A percentile compares a stretch with the other conserved stretches of the same genome.
phyloP scores from a whole-genome alignment of 140 eudicot genomes.

The Stevia rebaudiana region DNA sequence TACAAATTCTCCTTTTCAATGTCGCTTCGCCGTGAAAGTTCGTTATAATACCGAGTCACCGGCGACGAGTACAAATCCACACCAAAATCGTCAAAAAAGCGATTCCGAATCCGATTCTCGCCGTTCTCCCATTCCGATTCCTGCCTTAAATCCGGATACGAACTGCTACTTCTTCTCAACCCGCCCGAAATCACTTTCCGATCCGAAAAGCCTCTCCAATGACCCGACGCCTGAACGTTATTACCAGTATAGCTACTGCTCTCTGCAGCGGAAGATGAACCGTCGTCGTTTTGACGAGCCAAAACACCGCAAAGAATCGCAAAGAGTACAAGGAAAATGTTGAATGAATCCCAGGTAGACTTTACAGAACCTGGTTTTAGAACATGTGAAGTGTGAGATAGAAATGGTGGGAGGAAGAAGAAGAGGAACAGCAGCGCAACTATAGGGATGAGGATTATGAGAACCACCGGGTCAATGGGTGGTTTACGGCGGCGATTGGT shows the following conservation, averaged over 20 bases:
- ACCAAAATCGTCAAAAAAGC: slow-evolving; percentile 58
- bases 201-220: slow-evolving; percentile 19
- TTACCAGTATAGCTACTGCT: not conserved
- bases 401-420: slow-evolving; percentile 48
- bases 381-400: slow-evolving; percentile 40
- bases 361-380: slow-evolving; percentile 47
- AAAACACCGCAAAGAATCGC: slow-evolving; percentile 79
- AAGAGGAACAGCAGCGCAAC: slow-evolving; percentile 31
- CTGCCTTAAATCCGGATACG: slow-evolving; percentile 68
- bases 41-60: slow-evolving; percentile 1
- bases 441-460: slow-evolving; percentile 53
- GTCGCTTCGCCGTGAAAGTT: slow-evolving; percentile 20
- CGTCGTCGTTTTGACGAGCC: slow-evolving; percentile 55
- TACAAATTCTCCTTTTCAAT: slow-evolving; percentile 19
- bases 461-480: slow-evolving; percentile 48
- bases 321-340: slow-evolving; percentile 48
- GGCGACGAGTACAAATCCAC: slow-evolving; percentile 24
- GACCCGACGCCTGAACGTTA: slow-evolving; percentile 13
- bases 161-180: slow-evolving; percentile 65
- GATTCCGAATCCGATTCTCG: slow-evolving; percentile 30
- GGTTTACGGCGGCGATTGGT: slow-evolving; percentile 42
- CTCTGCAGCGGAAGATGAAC: not conserved
- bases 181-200: slow-evolving; percentile 20
- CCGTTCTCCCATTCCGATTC: slow-evolving; percentile 42
- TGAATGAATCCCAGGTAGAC: slow-evolving; percentile 68